Evolutionary conservation across 495 filamentous ascomycete genomes (phyloP).

Genomic region (Penicillium chermesinum): DNA sequence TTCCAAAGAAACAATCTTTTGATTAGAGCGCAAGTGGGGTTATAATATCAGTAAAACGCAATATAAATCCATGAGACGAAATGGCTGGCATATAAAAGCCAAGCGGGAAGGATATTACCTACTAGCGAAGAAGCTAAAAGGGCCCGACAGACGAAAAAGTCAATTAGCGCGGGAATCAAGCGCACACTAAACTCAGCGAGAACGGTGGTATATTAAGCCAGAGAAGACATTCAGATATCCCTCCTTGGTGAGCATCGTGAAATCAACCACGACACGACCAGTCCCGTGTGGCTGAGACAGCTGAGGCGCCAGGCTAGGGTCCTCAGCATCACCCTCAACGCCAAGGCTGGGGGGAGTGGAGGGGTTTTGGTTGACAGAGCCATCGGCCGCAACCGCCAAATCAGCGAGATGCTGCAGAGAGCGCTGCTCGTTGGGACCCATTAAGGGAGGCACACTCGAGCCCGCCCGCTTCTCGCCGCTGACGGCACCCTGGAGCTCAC

Average conservation of each 20-base stretch:
- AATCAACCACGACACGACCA: constrained; percentile 38
- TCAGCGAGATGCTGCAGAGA: constrained; percentile 62
- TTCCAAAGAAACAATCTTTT: too few species aligned
- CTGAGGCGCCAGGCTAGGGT: constrained; percentile 29
- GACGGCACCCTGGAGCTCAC: constrained; percentile 32
- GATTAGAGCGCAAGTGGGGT: too few species aligned
- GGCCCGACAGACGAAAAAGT: too few species aligned
- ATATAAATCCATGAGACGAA: too few species aligned
- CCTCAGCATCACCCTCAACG: constrained; percentile 27
- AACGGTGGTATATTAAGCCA: constrained; percentile 35
- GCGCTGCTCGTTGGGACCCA: constrained; percentile 46
- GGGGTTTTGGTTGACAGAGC: constrained; percentile 33
- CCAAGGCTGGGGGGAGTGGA: constrained; percentile 30
- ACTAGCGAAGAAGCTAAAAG: too few species aligned
- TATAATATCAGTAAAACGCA: too few species aligned
- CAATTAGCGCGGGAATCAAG: too few species aligned
- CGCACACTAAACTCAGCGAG: too few species aligned
- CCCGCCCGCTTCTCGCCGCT: constrained; percentile 13
- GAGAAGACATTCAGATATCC: constrained; percentile 45
- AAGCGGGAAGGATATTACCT: too few species aligned
- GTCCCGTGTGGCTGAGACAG: constrained; percentile 21
- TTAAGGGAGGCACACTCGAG: constrained; percentile 31
- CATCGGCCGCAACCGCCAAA: constrained; percentile 50
- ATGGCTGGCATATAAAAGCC: too few species aligned
- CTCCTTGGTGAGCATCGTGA: constrained; percentile 41